These are phyloP conservation scores for Haberlea rhodopensis DNA, from an alignment of 257 asterid species.

Conservation along the genomic window DNA sequence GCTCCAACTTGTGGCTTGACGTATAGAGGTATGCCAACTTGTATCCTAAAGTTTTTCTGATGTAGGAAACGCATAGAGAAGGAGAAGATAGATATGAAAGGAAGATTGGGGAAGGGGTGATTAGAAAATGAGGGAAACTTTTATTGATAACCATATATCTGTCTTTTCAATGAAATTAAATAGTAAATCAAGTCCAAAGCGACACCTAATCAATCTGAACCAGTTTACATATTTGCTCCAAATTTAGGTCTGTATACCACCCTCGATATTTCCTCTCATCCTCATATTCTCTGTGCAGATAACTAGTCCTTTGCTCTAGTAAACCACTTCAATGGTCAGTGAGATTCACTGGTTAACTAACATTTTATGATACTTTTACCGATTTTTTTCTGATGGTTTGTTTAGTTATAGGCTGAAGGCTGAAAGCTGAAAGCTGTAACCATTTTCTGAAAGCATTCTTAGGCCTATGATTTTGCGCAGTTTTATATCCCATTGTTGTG, in stretches of 20 bases:
- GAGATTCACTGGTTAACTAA: background rate
- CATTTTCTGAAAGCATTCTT: conserved; percentile 17
- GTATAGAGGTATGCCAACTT: conserved; percentile 12
- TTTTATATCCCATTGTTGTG: background rate
- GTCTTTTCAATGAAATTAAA: too few relatives aligned
- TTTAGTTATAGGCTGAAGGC: background rate
- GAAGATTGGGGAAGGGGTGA: background rate
- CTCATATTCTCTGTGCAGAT: too few relatives aligned
- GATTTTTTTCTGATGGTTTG: background rate
- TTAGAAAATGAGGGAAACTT: background rate
- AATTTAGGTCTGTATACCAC: background rate
- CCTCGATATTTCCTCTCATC: too few relatives aligned
- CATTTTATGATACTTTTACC: background rate
- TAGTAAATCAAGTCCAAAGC: too few relatives aligned
- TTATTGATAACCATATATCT: too few relatives aligned
- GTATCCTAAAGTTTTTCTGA: background rate
- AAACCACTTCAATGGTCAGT: background rate
- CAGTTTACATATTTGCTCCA: background rate
- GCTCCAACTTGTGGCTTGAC: conserved; percentile 5
- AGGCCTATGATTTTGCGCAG: conserved; percentile 1
- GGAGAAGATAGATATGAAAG: background rate
- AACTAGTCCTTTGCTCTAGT: background rate
- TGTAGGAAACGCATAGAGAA: background rate
- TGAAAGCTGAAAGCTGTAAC: conserved; percentile 14
- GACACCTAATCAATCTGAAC: too few relatives aligned